Evolutionary conservation across 768 basidiomycete genomes (phyloP), one percentile per base, ranked within the genome.

Genomic region (Phanerodontia chrysosporium): DNA sequence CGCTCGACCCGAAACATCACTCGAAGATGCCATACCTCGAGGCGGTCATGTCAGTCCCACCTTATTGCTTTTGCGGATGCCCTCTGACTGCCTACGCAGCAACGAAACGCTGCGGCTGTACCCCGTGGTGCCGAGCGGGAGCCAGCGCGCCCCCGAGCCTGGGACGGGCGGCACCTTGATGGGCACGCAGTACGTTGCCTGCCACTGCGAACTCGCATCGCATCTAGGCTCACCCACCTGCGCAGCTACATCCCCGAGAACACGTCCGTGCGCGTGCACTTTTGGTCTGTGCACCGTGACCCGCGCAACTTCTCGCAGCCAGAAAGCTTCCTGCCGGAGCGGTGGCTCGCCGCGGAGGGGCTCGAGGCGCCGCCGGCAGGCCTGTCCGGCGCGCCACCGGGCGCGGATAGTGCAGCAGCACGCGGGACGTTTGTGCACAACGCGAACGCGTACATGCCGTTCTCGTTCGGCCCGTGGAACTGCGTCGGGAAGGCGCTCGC

Each of bases 401-500:
- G 32, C 12, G 45, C 1, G 45, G 42, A 2, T 6, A 55, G 21
- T 28, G 21, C 27, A 46, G 48, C 35, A 22, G 57, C 25, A 8
- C 36, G 25, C 44, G 13, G 35, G 32, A 21, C n/a, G 46, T n/a
- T 66, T 46, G 58, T 66, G 44, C 62, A 66, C 58, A 72, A 77
- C 60, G 27, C 59, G 7, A 46, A 54, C 27, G 76, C 70, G n/a
- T 79, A 74, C 70, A 67, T 75, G 30, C 77, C 80, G 5, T 78
- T 79, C 64, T 78, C 78, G 29, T 66, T 69, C 36, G 82, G 83
- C 0, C 80, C 81, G 10, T 73, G 75, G 14, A 80, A 80, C 62
- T 84, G 83, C 63, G 76, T 74, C 9, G 82, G 82, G 24, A 77
- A 74, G 63, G 63, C 76, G 66, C 70, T 80, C 24, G 80, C 78